phyloP scores from a whole-genome alignment of 768 basidiomycete genomes.

The Paxillus ammoniavirescens region DNA sequence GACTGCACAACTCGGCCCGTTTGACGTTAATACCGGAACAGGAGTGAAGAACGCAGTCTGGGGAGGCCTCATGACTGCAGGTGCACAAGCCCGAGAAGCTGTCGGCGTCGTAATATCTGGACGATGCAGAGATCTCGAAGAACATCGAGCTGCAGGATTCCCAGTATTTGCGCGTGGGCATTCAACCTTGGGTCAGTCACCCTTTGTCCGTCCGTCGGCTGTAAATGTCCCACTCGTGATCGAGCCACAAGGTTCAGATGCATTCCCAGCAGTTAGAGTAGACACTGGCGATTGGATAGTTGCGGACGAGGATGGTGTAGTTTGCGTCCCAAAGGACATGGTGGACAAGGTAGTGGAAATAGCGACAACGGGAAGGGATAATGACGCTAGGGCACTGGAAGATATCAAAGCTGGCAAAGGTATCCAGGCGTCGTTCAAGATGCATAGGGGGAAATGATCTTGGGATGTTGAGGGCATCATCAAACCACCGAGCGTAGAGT shows the following conservation, averaged over 20 bases:
- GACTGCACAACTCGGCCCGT: not conserved
- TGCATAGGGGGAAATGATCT: constrained; percentile 56
- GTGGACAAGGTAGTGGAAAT: constrained; percentile 54
- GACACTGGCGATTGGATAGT: constrained; percentile 79
- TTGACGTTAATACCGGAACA: constrained; percentile 24
- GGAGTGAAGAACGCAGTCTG: constrained; percentile 82
- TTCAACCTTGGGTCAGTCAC: constrained; percentile 83
- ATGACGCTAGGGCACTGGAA: constrained; percentile 69
- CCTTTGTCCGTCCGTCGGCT: constrained; percentile 78
- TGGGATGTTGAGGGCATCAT: not conserved
- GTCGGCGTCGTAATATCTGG: constrained; percentile 81
- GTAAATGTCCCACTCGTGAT: constrained; percentile 66
- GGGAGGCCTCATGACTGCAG: constrained; percentile 91
- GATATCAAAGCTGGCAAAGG: constrained; percentile 78
- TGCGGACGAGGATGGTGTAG: constrained; percentile 89
- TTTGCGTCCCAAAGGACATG: constrained; percentile 64
- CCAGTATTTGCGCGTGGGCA: constrained; percentile 81
- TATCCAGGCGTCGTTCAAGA: constrained; percentile 74
- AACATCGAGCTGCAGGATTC: constrained; percentile 67
- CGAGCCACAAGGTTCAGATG: constrained; percentile 30
- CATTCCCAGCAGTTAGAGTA: constrained; percentile 56
- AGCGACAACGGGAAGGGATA: constrained; percentile 55
- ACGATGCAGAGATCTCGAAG: constrained; percentile 79
- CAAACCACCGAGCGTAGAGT: not conserved
- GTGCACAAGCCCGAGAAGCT: constrained; percentile 69